phyloP scores from a whole-genome alignment of 1,284 basidiomycete species.

The Irpex sp. region DNA sequence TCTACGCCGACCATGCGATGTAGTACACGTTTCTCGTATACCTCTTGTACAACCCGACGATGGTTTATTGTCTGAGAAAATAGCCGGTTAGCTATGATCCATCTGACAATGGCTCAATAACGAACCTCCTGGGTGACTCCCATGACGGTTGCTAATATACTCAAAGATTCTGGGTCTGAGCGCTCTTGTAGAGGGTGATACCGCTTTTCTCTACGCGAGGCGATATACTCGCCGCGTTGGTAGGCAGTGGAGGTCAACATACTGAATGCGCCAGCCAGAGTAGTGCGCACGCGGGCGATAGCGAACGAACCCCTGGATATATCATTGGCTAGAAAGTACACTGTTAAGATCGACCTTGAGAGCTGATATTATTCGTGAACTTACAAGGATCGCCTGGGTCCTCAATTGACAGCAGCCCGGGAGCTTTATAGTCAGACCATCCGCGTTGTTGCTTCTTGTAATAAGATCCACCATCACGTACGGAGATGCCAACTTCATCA shows the following conservation, averaged over 20 bases:
- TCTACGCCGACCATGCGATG: conserved; percentile 60
- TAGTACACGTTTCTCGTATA: conserved; percentile 60
- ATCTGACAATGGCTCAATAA: background rate
- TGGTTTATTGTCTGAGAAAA: conserved; percentile 64
- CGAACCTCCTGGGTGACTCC: conserved; percentile 81
- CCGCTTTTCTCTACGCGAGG: conserved; percentile 45
- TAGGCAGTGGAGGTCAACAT: conserved; percentile 76
- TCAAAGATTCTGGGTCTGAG: conserved; percentile 63
- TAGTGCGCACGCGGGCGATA: conserved; percentile 78
- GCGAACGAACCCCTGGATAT: conserved; percentile 88
- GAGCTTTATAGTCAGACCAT: conserved; percentile 66
- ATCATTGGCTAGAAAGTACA: conserved; percentile 71
- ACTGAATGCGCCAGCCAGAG: conserved; percentile 84
- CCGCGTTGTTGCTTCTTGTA: conserved; percentile 78
- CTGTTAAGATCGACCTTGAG: conserved; percentile 1
- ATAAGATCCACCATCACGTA: conserved; percentile 83
- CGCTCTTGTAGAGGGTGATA: conserved; percentile 41
- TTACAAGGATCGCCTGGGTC: conserved; percentile 90
- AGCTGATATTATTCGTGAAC: conserved; percentile 28
- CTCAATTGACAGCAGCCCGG: conserved; percentile 80
- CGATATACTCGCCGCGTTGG: conserved; percentile 53
- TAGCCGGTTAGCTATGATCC: background rate
- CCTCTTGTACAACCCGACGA: conserved; percentile 62
- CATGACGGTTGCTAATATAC: conserved; percentile 78
- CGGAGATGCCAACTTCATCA: conserved; percentile 85